These are phyloP conservation scores for Aurinia saxatilis DNA, from an alignment of 345 rosid genomes.

Conservation along the genomic window DNA sequence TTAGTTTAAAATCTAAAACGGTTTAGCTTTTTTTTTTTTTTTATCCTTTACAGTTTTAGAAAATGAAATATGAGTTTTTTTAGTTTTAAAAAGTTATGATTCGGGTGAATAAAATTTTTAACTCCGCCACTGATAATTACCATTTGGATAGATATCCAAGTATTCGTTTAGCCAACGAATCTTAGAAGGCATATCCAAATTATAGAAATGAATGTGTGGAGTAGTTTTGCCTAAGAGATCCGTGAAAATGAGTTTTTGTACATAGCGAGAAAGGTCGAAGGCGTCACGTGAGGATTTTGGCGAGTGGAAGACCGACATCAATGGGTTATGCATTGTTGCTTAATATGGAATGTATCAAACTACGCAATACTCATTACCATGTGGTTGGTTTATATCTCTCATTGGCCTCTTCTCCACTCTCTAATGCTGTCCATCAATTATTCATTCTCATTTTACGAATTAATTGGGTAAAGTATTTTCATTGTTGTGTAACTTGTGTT, in stretches of 20 bases:
- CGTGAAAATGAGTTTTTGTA: neutral
- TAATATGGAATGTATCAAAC: conserved; percentile 23
- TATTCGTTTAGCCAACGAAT: neutral
- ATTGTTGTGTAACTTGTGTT: no score
- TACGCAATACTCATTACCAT: conserved; percentile 22
- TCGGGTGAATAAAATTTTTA: no score
- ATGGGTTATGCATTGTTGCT: conserved; percentile 25
- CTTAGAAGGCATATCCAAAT: neutral
- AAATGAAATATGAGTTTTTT: no score
- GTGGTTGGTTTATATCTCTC: conserved; percentile 27
- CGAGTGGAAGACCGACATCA: conserved; percentile 20
- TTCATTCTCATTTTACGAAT: neutral
- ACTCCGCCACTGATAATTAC: no score
- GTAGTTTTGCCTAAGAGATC: conserved; percentile 3
- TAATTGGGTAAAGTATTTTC: neutral
- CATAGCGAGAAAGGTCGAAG: conserved; percentile 2
- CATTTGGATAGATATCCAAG: neutral
- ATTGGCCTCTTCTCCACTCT: conserved; percentile 17
- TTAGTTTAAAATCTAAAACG: no score
- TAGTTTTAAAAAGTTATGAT: no score
- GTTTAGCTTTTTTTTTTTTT: no score
- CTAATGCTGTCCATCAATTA: conserved; percentile 18
- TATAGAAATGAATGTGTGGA: conserved; percentile 2
- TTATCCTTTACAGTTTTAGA: no score
- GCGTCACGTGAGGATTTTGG: conserved; percentile 18